phyloP scores from a whole-genome alignment of 2,329 filamentous ascomycete genomes.

The Colletotrichum lupini region DNA sequence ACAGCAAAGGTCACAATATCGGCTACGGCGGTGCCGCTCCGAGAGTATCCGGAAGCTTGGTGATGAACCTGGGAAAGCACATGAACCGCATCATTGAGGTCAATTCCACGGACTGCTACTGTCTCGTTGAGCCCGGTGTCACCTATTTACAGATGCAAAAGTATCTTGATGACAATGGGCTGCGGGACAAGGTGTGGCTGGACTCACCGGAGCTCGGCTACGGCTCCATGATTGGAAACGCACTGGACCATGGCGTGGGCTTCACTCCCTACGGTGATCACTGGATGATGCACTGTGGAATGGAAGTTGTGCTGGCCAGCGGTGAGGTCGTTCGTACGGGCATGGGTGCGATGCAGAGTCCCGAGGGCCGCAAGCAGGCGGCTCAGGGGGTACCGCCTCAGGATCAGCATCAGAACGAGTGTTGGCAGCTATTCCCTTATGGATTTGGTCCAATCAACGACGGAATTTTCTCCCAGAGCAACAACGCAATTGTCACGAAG shows the following conservation, averaged over 20 bases:
- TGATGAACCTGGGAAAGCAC: constrained; percentile 61
- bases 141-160: constrained; percentile 63
- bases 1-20: constrained; percentile 60
- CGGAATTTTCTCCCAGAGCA: constrained; percentile 63
- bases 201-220: constrained; percentile 55
- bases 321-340: constrained; percentile 58
- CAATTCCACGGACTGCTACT: constrained; percentile 59
- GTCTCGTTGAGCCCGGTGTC: constrained; percentile 66
- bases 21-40: constrained; percentile 67
- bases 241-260: constrained; percentile 57
- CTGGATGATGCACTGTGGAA: constrained; percentile 51
- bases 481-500: constrained; percentile 64
- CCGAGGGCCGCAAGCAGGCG: constrained; percentile 47
- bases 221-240: constrained; percentile 57
- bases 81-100: constrained; percentile 66
- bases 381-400: constrained; percentile 46
- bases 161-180: constrained; percentile 53
- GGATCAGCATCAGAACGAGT: constrained; percentile 41
- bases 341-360: constrained; percentile 54
- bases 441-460: constrained; percentile 52
- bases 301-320: constrained; percentile 57
- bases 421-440: constrained; percentile 51
- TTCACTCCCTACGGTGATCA: constrained; percentile 56
- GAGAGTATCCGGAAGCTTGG: constrained; percentile 60
- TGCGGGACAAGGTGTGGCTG: constrained; percentile 53